Base-by-base conservation (phyloP, 2,329 filamentous ascomycete species). In the Claviceps humidiphila region DNA sequence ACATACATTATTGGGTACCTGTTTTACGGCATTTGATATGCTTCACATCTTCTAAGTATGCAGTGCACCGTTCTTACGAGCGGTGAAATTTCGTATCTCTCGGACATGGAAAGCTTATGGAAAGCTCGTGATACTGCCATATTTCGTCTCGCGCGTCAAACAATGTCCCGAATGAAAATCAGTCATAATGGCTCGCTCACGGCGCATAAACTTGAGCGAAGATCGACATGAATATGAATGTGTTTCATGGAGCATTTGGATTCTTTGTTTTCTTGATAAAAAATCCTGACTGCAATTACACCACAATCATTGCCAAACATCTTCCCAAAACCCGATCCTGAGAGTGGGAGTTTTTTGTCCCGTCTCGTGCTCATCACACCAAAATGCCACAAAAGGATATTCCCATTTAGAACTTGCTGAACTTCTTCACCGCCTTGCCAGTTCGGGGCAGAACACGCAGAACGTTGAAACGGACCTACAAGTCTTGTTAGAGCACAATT, bases 381-480 rank as follows among this genome's bases (percentile, higher is more conserved):
- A 65, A 70, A 74, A 77, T 76, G 73, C 73, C 74, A 75, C 59
- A 68, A 34, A 34, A 66, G 63, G 66, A 67, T 63, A 69, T 64
- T 64, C 67, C 65, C 66, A 67, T 67, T 84, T 95, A 98, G 82
- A 98, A 98, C 83, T 98, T 98, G 81, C 74, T 80, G 84, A 98
- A 98, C 74, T 84, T 76, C 89, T 98, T 98, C 75, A 96, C 89
- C 67, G 82, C 77, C 85, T 96, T 96, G 77, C 90, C 89, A 68
- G 89, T 95, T 78, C 90, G 85, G 76, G 91, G 91, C 68, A 97
- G 87, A 68, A 98, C 93, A 70, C 93, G 90, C 72, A 98, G 88
- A 72, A 96, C 90, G 81, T 98, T 98, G 88, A 98, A 98, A 72
- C 93, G 93, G 71, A 95, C 87, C 89, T 95, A 61, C 9, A 17